phyloP scores from a whole-genome alignment of 2,329 filamentous ascomycete genomes.

The Capronia epimyces region DNA sequence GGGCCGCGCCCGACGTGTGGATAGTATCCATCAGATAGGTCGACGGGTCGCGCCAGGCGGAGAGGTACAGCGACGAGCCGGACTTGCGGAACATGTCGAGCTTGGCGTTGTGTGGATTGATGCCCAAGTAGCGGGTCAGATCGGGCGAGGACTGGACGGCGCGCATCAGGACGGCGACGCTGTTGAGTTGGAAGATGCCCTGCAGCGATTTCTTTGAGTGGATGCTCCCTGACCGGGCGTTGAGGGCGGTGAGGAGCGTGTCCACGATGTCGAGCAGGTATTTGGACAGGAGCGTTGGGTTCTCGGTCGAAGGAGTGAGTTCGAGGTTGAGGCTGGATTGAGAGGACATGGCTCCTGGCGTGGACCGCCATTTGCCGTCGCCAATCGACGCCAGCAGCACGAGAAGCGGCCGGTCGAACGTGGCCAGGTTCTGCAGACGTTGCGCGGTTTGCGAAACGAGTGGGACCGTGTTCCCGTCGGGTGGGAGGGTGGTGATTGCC shows the following conservation, averaged over 20 bases:
- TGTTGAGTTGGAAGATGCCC: conserved; percentile 89
- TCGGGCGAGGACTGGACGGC: conserved; percentile 72
- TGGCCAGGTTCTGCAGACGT: conserved; percentile 77
- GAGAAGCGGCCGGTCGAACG: conserved; percentile 77
- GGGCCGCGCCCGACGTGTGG: conserved; percentile 64
- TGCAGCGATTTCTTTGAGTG: conserved; percentile 72
- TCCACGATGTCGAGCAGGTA: conserved; percentile 90
- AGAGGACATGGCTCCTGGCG: conserved; percentile 31
- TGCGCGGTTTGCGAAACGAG: conserved; percentile 80
- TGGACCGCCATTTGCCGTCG: conserved; percentile 73
- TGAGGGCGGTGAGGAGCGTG: conserved; percentile 66
- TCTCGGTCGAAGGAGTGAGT: conserved; percentile 56
- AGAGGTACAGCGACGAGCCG: conserved; percentile 72
- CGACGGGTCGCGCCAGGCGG: conserved; percentile 83
- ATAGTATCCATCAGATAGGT: conserved; percentile 82
- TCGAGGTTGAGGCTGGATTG: conserved; percentile 33
- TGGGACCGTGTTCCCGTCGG: conserved; percentile 71
- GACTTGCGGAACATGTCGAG: conserved; percentile 86
- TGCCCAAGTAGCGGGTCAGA: conserved; percentile 62
- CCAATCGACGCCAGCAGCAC: conserved; percentile 89
- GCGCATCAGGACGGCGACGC: conserved; percentile 74
- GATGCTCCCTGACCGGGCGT: conserved; percentile 64
- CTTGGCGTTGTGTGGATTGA: conserved; percentile 56
- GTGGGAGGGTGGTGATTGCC: conserved; percentile 61
- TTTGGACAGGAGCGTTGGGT: conserved; percentile 72